Evolutionary conservation across 2,329 filamentous ascomycete species (phyloP).

Genomic region (Ascochyta clinopodiicola): DNA sequence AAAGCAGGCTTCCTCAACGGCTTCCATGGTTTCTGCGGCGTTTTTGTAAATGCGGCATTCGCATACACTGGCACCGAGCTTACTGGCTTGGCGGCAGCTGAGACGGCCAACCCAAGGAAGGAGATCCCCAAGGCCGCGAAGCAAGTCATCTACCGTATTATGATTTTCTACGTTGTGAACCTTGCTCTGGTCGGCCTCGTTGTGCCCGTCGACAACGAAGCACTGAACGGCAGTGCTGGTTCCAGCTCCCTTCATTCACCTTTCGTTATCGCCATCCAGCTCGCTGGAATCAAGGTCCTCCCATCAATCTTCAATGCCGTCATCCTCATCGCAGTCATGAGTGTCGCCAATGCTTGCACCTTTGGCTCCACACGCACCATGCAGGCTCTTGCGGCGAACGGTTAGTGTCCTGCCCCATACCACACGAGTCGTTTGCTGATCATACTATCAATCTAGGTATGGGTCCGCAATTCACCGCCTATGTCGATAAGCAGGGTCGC

Average conservation of each 20-base stretch:
- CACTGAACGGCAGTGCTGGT: constrained; percentile 4
- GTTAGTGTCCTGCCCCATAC: constrained; percentile 3
- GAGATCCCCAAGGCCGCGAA: constrained; percentile 51
- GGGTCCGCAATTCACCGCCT: constrained; percentile 75
- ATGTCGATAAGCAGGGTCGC: constrained; percentile 80
- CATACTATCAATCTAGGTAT: constrained; percentile 52
- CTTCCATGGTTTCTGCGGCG: constrained; percentile 67
- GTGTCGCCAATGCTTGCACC: constrained; percentile 64
- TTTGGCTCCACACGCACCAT: constrained; percentile 63
- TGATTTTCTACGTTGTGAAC: constrained; percentile 52
- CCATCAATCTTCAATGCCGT: constrained; percentile 71
- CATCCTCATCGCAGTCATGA: constrained; percentile 65
- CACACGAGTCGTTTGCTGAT: background rate
- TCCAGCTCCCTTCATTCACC: constrained; percentile 55
- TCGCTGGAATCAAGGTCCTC: constrained; percentile 65
- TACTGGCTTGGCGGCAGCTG: constrained; percentile 64
- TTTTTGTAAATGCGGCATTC: constrained; percentile 68
- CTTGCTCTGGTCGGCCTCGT: constrained; percentile 51
- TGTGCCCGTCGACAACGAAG: constrained; percentile 40
- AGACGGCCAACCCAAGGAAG: constrained; percentile 60
- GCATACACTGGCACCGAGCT: constrained; percentile 68
- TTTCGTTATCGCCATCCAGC: constrained; percentile 69
- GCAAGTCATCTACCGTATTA: constrained; percentile 54
- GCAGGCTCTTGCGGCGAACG: constrained; percentile 56
- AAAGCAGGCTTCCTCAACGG: constrained; percentile 58